Conservation (phyloP, 2,329 filamentous ascomycete genomes). For the Elsinoe arachidis region DNA sequence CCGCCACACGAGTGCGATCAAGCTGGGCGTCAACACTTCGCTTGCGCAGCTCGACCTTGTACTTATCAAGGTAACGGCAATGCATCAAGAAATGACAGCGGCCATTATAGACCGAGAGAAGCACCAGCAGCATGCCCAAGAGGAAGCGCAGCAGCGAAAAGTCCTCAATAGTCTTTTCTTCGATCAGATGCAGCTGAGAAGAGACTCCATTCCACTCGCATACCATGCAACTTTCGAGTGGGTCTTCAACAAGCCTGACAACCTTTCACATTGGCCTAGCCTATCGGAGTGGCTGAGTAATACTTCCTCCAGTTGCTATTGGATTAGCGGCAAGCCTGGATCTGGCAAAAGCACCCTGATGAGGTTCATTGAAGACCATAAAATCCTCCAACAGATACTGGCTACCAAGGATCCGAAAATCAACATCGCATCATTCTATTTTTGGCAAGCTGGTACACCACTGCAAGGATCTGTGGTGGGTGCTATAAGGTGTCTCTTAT, state of each 20-base stretch:
- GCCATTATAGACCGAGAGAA: not conserved
- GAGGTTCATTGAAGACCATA: not conserved
- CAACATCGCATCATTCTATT: not conserved
- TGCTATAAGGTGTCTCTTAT: not conserved
- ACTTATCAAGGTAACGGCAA: not conserved
- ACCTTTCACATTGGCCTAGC: not conserved
- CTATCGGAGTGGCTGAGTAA: not conserved
- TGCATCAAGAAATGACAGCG: not conserved
- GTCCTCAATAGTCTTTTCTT: not conserved
- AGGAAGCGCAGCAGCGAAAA: not conserved
- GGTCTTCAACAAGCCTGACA: not conserved
- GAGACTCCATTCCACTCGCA: not conserved
- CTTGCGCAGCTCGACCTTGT: not conserved
- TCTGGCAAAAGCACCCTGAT: constrained; percentile 8
- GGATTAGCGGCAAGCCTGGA: constrained; percentile 3
- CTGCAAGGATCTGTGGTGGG: not conserved
- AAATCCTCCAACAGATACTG: not conserved
- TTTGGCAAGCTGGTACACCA: not conserved
- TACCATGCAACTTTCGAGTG: not conserved
- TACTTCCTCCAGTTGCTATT: not conserved
- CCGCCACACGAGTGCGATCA: not conserved
- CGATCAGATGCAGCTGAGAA: not conserved
- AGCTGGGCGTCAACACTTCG: not conserved
- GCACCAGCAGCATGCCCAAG: not conserved
- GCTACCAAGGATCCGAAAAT: not conserved